Conservation (phyloP, 2,329 filamentous ascomycete species). For the Penicillium expansum region DNA sequence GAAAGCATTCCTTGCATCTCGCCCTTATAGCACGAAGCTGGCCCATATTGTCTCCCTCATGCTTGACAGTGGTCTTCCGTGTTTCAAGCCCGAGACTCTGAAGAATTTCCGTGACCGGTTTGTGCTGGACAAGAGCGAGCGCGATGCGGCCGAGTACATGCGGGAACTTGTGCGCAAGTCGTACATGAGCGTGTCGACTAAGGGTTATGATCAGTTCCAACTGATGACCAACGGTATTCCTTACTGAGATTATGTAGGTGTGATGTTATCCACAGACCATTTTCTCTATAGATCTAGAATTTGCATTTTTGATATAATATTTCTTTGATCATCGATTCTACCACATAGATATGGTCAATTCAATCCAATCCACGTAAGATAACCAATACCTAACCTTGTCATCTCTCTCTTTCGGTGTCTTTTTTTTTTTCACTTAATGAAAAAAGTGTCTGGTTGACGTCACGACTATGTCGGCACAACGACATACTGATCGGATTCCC, state of each 20-base stretch:
- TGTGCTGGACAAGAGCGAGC: constrained; percentile 84
- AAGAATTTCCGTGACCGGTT: constrained; percentile 90
- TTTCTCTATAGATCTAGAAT: neutral
- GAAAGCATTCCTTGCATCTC: constrained; percentile 86
- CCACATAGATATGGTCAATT: too few relatives aligned
- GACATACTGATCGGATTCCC: neutral
- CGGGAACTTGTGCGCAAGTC: constrained; percentile 84
- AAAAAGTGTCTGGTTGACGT: constrained; percentile 15
- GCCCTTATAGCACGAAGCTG: constrained; percentile 84
- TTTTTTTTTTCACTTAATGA: too few relatives aligned
- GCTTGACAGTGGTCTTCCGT: constrained; percentile 93
- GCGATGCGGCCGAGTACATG: constrained; percentile 94
- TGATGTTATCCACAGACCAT: neutral
- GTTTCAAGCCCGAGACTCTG: constrained; percentile 95
- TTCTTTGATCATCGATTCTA: neutral
- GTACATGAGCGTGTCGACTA: constrained; percentile 85
- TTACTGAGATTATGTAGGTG: constrained; percentile 53
- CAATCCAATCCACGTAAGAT: too few relatives aligned
- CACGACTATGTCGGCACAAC: constrained; percentile 11
- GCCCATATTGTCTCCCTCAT: constrained; percentile 87
- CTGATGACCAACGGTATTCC: constrained; percentile 95
- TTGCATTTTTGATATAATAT: neutral
- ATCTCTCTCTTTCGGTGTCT: too few relatives aligned
- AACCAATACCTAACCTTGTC: too few relatives aligned
- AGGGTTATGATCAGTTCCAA: constrained; percentile 97